phyloP scores from a whole-genome alignment of 768 basidiomycete genomes.

The Lentinula boryana region DNA sequence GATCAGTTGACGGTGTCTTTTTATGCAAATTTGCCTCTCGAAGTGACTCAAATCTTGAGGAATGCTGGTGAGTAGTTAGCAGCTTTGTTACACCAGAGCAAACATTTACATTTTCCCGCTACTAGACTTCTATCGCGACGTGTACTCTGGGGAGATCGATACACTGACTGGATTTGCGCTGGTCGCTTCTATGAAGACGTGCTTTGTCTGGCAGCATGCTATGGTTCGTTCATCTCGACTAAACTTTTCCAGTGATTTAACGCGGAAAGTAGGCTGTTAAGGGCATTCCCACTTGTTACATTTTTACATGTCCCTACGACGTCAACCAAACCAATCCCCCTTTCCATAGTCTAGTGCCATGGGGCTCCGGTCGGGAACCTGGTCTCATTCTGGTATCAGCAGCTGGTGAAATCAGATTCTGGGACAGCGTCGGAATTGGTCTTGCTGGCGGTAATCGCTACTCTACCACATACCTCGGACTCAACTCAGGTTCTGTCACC shows the following conservation, averaged over 20 bases:
- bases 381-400: slow-evolving; percentile 76
- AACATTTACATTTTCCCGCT: no score
- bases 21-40: slow-evolving; percentile 65
- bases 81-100: no score
- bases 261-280: slow-evolving; percentile 41
- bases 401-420: slow-evolving; percentile 72
- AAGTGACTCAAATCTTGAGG: slow-evolving; percentile 66
- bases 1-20: slow-evolving; percentile 63
- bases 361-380: slow-evolving; percentile 68
- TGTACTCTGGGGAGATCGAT: slow-evolving; percentile 68
- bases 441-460: slow-evolving; percentile 75
- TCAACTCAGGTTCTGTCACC: slow-evolving; percentile 49
- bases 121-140: slow-evolving; percentile 62
- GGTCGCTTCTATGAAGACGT: slow-evolving; percentile 64
- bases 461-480: slow-evolving; percentile 39
- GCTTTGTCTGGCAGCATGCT: slow-evolving; percentile 81
- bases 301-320: slow-evolving; percentile 64
- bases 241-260: slow-evolving; percentile 1
- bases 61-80: slow-evolving; percentile 48
- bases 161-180: slow-evolving; percentile 68
- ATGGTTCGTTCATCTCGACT: slow-evolving; percentile 36
- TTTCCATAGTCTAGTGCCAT: slow-evolving; percentile 63
- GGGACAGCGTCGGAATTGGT: slow-evolving; percentile 83
- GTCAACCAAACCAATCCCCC: slow-evolving; percentile 33
- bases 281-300: slow-evolving; percentile 77